A percentile compares a stretch with the other conserved stretches of the same genome.
Evolutionary conservation across 805 yeast species (phyloP).

Genomic region (Ogataea philodendri): DNA sequence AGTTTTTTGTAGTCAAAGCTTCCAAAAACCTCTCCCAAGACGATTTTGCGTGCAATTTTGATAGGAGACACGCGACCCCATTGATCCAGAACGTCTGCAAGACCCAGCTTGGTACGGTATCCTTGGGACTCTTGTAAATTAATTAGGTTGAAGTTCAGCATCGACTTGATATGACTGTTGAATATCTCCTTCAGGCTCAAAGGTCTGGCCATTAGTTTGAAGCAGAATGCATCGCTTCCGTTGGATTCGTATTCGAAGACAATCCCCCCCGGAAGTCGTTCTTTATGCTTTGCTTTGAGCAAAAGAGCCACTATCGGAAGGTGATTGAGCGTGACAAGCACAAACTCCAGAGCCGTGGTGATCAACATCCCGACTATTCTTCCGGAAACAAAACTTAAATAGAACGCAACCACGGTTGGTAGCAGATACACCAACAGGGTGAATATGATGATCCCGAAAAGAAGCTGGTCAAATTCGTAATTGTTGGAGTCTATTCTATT

Average conservation of each 20-base stretch:
- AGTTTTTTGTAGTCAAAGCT: constrained; percentile 32
- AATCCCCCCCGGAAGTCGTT: constrained; percentile 56
- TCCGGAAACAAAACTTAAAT: constrained; percentile 63
- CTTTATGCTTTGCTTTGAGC: constrained; percentile 75
- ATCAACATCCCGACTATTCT: constrained; percentile 50
- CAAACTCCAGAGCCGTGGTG: constrained; percentile 54
- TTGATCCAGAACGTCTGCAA: constrained; percentile 21
- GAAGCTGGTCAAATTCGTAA: constrained; percentile 81
- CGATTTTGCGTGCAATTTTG: constrained; percentile 21
- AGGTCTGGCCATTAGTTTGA: constrained; percentile 28
- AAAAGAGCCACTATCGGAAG: constrained; percentile 83
- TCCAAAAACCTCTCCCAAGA: constrained; percentile 31
- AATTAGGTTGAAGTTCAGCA: constrained; percentile 30
- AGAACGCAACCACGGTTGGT: constrained; percentile 88
- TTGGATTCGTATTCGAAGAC: constrained; percentile 29
- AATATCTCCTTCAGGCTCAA: constrained; percentile 29
- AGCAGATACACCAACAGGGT: constrained; percentile 72
- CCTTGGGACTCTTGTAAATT: constrained; percentile 21
- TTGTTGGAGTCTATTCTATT: constrained; percentile 82
- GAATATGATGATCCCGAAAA: constrained; percentile 86
- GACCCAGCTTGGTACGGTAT: constrained; percentile 4
- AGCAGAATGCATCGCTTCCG: constrained; percentile 10
- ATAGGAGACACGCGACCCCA: constrained; percentile 29
- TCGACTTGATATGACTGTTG: constrained; percentile 30
- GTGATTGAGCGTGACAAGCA: constrained; percentile 69